These are phyloP conservation scores for Cavenderia fasciculata DNA, from an alignment of 78 protist species.

Conservation along the genomic window DNA sequence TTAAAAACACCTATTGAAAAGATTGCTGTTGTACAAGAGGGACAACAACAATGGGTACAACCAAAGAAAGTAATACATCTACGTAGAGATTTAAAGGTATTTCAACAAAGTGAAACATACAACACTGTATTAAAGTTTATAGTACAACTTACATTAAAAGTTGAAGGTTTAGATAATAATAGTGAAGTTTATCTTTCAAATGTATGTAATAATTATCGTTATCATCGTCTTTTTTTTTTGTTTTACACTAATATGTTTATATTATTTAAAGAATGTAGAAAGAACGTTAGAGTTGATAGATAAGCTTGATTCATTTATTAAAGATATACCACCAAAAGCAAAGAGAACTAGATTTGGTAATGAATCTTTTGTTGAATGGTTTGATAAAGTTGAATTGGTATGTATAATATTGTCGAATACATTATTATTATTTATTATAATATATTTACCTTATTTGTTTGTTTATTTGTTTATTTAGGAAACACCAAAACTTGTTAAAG, in stretches of 20 bases:
- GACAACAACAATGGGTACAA: neutral
- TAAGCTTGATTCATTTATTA: neutral
- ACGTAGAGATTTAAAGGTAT: slow-evolving; percentile 43
- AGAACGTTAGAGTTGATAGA: neutral
- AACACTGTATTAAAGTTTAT: slow-evolving; percentile 18
- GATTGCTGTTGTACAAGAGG: neutral
- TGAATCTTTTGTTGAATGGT: slow-evolving; percentile 75
- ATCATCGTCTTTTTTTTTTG: neutral
- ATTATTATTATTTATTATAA: neutral
- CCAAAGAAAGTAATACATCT: slow-evolving; percentile 3
- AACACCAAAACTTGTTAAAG: neutral
- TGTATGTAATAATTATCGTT: neutral
- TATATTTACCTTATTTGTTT: neutral
- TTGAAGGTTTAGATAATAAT: slow-evolving; percentile 16
- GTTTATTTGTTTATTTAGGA: neutral
- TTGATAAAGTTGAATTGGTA: neutral
- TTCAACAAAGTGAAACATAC: slow-evolving; percentile 17
- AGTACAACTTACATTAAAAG: slow-evolving; percentile 32
- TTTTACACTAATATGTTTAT: neutral
- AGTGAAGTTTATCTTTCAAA: neutral
- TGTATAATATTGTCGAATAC: neutral
- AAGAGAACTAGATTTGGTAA: slow-evolving; percentile 72
- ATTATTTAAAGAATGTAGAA: slow-evolving; percentile 3
- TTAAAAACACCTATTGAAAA: neutral
- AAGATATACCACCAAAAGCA: slow-evolving; percentile 61